Evolutionary conservation across 1,284 basidiomycete genomes (phyloP).

Genomic region (Coniferiporia weirii): DNA sequence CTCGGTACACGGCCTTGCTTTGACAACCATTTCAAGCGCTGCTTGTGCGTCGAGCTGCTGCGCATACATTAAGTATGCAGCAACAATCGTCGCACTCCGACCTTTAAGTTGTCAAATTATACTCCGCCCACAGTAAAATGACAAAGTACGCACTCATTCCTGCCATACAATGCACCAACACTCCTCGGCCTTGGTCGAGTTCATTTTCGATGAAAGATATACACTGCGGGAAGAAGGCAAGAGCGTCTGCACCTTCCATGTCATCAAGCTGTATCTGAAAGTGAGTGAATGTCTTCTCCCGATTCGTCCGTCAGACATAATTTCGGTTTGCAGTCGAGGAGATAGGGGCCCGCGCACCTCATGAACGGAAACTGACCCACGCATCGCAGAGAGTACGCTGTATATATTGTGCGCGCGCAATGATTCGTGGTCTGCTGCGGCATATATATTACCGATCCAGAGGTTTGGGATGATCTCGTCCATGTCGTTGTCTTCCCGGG

Average conservation of each 20-base stretch:
- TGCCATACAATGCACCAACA: slow-evolving; percentile 84
- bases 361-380: slow-evolving; percentile 58
- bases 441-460: slow-evolving; percentile 61
- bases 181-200: slow-evolving; percentile 65
- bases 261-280: slow-evolving; percentile 73
- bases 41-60: slow-evolving; percentile 55
- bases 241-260: slow-evolving; percentile 63
- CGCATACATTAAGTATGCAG: slow-evolving; percentile 81
- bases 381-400: slow-evolving; percentile 68
- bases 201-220: slow-evolving; percentile 79
- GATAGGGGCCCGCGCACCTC: slow-evolving; percentile 40
- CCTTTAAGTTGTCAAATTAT: slow-evolving; percentile 37
- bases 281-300: slow-evolving; percentile 56
- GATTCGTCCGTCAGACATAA: background rate
- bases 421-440: slow-evolving; percentile 46
- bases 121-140: background rate
- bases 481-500: slow-evolving; percentile 31
- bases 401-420: slow-evolving; percentile 61
- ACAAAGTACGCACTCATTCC: slow-evolving; percentile 65
- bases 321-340: background rate
- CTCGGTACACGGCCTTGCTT: slow-evolving; percentile 62
- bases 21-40: slow-evolving; percentile 64
- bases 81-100: slow-evolving; percentile 74
- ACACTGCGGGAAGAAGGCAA: slow-evolving; percentile 69
- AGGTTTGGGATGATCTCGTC: slow-evolving; percentile 58